Evolutionary conservation across 345 rosid species (phyloP).

Genomic region (Boechera divaricarpa): DNA sequence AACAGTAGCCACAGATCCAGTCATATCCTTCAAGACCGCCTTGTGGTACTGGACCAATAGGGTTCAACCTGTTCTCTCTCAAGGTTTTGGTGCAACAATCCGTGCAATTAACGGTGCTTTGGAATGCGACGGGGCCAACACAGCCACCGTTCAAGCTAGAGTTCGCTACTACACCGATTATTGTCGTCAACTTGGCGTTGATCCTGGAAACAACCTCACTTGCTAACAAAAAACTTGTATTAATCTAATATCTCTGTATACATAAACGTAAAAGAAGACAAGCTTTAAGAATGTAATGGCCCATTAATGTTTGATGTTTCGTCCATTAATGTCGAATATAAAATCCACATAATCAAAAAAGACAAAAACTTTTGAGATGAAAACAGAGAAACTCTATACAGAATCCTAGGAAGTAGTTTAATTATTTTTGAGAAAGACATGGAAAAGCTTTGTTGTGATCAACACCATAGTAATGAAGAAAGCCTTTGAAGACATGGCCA

Average conservation of each 20-base stretch:
- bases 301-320: neutral
- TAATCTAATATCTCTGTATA: neutral
- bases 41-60: slow-evolving; percentile 73
- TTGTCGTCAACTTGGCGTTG: slow-evolving; percentile 59
- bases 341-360: neutral
- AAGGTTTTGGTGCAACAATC: slow-evolving; percentile 78
- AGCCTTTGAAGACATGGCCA: slow-evolving; percentile 89
- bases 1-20: slow-evolving; percentile 59
- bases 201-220: slow-evolving; percentile 59
- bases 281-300: slow-evolving; percentile 17
- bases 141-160: slow-evolving; percentile 51
- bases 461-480: slow-evolving; percentile 71
- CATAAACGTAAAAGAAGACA: neutral
- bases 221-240: slow-evolving; percentile 48
- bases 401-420: slow-evolving; percentile 5
- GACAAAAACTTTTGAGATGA: neutral
- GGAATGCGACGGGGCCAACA: slow-evolving; percentile 60
- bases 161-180: slow-evolving; percentile 57
- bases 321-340: slow-evolving; percentile 1
- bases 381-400: no score
- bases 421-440: slow-evolving; percentile 39
- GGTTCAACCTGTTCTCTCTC: slow-evolving; percentile 55
- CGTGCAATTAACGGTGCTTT: slow-evolving; percentile 62
- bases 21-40: slow-evolving; percentile 65
- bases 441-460: slow-evolving; percentile 57